Evolutionary conservation across 2,329 filamentous ascomycete genomes (phyloP).

Genomic region (Penicillium sp.): DNA sequence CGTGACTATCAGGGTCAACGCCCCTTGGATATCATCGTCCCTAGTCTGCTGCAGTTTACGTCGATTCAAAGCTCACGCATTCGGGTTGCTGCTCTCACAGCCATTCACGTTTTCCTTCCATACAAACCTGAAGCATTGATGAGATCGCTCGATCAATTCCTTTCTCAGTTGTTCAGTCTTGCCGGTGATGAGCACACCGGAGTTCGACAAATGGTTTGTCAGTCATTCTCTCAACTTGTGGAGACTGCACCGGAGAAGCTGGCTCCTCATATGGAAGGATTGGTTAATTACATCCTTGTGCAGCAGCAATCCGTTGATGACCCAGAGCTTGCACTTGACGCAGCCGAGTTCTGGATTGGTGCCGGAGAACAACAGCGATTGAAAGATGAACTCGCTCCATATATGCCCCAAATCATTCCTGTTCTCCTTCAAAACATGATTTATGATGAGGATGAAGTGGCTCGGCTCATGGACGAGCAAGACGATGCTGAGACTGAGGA

Average conservation of each 20-base stretch:
- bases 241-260: constrained; percentile 90
- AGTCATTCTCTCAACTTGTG: constrained; percentile 87
- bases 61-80: constrained; percentile 74
- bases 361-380: constrained; percentile 83
- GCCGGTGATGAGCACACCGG: constrained; percentile 74
- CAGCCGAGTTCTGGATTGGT: constrained; percentile 95
- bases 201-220: constrained; percentile 88
- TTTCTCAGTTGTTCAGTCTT: constrained; percentile 79
- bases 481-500: constrained; percentile 93
- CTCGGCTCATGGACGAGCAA: constrained; percentile 76
- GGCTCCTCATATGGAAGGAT: constrained; percentile 77
- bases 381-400: constrained; percentile 72
- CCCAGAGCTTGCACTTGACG: constrained; percentile 86
- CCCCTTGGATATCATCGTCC: constrained; percentile 83
- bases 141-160: constrained; percentile 74
- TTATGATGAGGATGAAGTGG: constrained; percentile 90
- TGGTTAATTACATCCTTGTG: constrained; percentile 88
- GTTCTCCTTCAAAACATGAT: constrained; percentile 93
- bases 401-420: constrained; percentile 81
- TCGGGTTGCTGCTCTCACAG: constrained; percentile 72
- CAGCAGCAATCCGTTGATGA: constrained; percentile 83
- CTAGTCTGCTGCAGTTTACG: constrained; percentile 85
- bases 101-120: constrained; percentile 89
- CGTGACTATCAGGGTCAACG: constrained; percentile 84
- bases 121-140: constrained; percentile 80